These are phyloP conservation scores for Bryoerythrophyllum caledonicum DNA, from an alignment of 225 moss, liverwort and hornwort species.

Conservation along the genomic window DNA sequence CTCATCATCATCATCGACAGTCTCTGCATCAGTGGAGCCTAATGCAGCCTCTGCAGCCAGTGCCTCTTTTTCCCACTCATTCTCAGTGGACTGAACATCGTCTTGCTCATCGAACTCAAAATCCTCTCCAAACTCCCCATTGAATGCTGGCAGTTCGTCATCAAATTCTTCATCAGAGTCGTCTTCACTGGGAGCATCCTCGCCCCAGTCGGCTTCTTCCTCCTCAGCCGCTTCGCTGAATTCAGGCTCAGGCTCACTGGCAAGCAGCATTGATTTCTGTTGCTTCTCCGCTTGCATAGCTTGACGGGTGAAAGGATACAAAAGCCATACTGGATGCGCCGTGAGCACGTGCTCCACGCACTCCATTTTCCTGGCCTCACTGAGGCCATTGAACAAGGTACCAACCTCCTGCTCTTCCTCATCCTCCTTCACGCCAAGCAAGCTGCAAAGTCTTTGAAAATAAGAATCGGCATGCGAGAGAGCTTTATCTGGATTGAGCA, in stretches of 20 bases:
- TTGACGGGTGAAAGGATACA: slow-evolving; percentile 43
- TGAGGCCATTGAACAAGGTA: slow-evolving; percentile 44
- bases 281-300: slow-evolving; percentile 27
- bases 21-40: slow-evolving; percentile 14
- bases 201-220: slow-evolving; percentile 24
- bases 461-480: slow-evolving; percentile 31
- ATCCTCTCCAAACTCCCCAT: slow-evolving; percentile 23
- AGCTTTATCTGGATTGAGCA: slow-evolving; percentile 52
- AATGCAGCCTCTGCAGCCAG: slow-evolving; percentile 34
- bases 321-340: slow-evolving; percentile 66
- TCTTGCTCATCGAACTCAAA: slow-evolving; percentile 32
- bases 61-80: slow-evolving; percentile 52
- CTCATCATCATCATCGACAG: slow-evolving; percentile 30
- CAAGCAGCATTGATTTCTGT: slow-evolving; percentile 19
- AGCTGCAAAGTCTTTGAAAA: slow-evolving; percentile 54
- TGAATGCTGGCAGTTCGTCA: slow-evolving; percentile 29
- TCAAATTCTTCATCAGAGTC: slow-evolving; percentile 37
- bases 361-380: slow-evolving; percentile 53
- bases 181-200: slow-evolving; percentile 30
- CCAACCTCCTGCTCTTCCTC: slow-evolving; percentile 42
- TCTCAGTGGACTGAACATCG: slow-evolving; percentile 19
- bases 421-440: slow-evolving; percentile 57
- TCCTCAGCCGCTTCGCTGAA: slow-evolving; percentile 22
- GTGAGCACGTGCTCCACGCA: slow-evolving; percentile 76
- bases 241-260: slow-evolving; percentile 24